These are phyloP conservation scores for Tirmania nivea DNA, from an alignment of 495 filamentous ascomycete genomes.

Conservation along the genomic window DNA sequence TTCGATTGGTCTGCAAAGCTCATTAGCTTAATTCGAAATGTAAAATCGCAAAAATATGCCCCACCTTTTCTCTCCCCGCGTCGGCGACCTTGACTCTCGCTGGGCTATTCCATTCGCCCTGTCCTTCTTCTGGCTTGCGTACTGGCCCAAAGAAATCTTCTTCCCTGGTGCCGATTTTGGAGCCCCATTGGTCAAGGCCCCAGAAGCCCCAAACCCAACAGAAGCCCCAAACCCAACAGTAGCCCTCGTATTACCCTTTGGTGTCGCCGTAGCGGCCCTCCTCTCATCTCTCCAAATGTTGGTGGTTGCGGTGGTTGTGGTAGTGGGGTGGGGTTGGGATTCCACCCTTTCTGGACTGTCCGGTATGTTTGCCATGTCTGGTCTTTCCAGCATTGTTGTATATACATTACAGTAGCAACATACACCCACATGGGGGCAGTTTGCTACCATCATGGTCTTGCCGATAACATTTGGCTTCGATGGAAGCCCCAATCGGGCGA, in stretches of 20 bases:
- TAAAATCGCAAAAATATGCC: slow-evolving; percentile 6
- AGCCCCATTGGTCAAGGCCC: slow-evolving; percentile 6
- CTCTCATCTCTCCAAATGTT: not conserved
- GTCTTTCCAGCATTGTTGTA: slow-evolving; percentile 12
- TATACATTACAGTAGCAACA: slow-evolving; percentile 19
- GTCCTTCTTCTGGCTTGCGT: slow-evolving; percentile 5
- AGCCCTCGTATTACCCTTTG: too few species aligned
- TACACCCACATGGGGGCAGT: slow-evolving; percentile 8
- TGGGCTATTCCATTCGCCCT: slow-evolving; percentile 6
- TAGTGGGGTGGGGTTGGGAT: not conserved
- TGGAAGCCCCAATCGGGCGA: slow-evolving; percentile 14
- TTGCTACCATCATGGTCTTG: slow-evolving; percentile 1
- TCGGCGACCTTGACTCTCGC: slow-evolving; percentile 7
- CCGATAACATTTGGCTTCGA: slow-evolving; percentile 15
- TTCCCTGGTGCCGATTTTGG: slow-evolving; percentile 10
- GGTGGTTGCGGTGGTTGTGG: too few species aligned
- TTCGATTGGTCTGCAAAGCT: not conserved
- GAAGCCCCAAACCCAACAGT: not conserved
- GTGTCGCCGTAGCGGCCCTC: not conserved
- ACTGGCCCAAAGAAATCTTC: slow-evolving; percentile 16
- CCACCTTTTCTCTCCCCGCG: slow-evolving; percentile 10
- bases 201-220: slow-evolving; percentile 1
- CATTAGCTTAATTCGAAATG: not conserved
- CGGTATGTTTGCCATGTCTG: slow-evolving; percentile 16
- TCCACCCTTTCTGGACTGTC: slow-evolving; percentile 15